Percentiles rank a stretch among this genome's conserved stretches.
Conservation (phyloP, 1,284 basidiomycete genomes). For the Lentinula novae-zelandiae region DNA sequence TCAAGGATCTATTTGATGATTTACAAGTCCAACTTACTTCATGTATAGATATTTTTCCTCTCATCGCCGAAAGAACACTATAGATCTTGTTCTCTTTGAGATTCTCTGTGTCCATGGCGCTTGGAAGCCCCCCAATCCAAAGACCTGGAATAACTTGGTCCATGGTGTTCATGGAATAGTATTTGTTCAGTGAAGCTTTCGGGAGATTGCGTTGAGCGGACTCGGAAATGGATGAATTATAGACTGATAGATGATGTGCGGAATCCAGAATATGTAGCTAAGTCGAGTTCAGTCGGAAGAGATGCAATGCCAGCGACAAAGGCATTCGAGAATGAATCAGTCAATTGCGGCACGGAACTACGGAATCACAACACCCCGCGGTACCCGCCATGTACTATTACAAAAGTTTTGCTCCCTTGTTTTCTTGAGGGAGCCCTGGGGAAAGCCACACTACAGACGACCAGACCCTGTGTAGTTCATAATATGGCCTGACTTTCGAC, state of each 20-base stretch:
- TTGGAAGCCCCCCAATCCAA: constrained; percentile 63
- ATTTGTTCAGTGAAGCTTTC: neutral
- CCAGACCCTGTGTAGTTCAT: too few species aligned
- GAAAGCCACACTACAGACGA: too few species aligned
- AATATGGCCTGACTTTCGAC: too few species aligned
- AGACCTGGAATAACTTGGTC: constrained; percentile 61
- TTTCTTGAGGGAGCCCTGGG: too few species aligned
- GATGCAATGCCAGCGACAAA: too few species aligned
- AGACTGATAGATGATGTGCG: too few species aligned
- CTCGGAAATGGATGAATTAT: neutral
- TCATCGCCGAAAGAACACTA: constrained; percentile 70
- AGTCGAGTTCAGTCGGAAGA: neutral
- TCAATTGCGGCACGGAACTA: too few species aligned
- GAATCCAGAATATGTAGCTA: neutral
- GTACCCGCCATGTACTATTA: too few species aligned
- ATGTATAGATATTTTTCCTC: constrained; percentile 60
- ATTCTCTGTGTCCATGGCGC: constrained; percentile 47
- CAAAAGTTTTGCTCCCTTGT: too few species aligned
- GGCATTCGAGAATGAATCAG: too few species aligned
- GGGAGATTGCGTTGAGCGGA: neutral
- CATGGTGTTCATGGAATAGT: constrained; percentile 27
- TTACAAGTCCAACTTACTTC: constrained; percentile 43
- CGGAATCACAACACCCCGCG: too few species aligned
- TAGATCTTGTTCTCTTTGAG: constrained; percentile 63
- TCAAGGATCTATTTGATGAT: neutral